Evolutionary conservation across 1,139 yeast species (phyloP).

Genomic region (Kurtzmaniella natalensis): DNA sequence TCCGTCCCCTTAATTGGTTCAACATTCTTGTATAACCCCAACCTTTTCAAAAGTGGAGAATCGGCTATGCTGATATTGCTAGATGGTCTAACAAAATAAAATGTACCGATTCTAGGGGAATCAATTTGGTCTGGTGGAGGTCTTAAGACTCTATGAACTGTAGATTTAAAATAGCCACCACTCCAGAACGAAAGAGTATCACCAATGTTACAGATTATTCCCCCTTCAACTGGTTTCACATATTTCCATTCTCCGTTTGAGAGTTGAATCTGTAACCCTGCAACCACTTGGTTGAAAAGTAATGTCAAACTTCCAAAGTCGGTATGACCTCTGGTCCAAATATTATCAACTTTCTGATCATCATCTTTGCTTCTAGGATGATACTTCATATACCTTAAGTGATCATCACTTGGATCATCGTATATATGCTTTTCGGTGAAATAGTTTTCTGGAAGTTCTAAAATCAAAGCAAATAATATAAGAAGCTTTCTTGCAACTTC

Average conservation of each 20-base stretch:
- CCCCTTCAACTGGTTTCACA: conserved; percentile 24
- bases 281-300: conserved; percentile 25
- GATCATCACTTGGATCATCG: conserved; percentile 30
- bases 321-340: conserved; percentile 29
- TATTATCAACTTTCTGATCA: conserved; percentile 24
- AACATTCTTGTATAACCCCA: conserved; percentile 22
- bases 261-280: conserved; percentile 24
- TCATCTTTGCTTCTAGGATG: conserved; percentile 22
- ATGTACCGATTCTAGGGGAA: conserved; percentile 27
- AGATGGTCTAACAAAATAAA: conserved; percentile 31
- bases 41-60: conserved; percentile 25
- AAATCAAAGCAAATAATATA: conserved; percentile 26
- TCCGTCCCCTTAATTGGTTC: conserved; percentile 25
- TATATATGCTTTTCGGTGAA: conserved; percentile 25
- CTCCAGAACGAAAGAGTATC: conserved; percentile 30
- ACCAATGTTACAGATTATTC: conserved; percentile 28
- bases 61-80: conserved; percentile 23
- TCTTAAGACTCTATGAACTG: conserved; percentile 27
- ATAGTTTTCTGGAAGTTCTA: conserved; percentile 28
- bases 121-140: conserved; percentile 28
- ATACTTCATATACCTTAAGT: conserved; percentile 29
- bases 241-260: conserved; percentile 25
- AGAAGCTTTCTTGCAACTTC: conserved; percentile 23
- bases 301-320: conserved; percentile 28
- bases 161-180: conserved; percentile 30